Evolutionary conservation across 2,329 filamentous ascomycete species (phyloP).

Genomic region (Cadophora malorum): DNA sequence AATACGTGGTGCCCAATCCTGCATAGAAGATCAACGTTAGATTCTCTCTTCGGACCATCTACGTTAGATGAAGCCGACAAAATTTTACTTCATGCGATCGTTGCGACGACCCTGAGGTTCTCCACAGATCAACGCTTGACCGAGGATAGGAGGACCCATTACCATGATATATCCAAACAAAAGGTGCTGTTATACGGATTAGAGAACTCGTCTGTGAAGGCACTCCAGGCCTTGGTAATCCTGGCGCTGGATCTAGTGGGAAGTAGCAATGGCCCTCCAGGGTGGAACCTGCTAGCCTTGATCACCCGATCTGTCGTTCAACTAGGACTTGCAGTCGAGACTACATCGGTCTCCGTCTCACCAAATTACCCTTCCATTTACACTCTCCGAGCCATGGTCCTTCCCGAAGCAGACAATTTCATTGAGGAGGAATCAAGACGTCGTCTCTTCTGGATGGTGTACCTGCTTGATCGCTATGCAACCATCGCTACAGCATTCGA

Average conservation of each 20-base stretch:
- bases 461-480: slow-evolving; percentile 86
- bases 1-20: slow-evolving; percentile 89
- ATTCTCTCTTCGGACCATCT: slow-evolving; percentile 79
- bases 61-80: slow-evolving; percentile 81
- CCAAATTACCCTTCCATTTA: slow-evolving; percentile 87
- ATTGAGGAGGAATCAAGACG: slow-evolving; percentile 88
- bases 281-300: slow-evolving; percentile 89
- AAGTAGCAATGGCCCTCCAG: slow-evolving; percentile 86
- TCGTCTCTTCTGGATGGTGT: slow-evolving; percentile 93
- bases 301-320: slow-evolving; percentile 91
- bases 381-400: slow-evolving; percentile 82
- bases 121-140: slow-evolving; percentile 79
- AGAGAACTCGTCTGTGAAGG: slow-evolving; percentile 88
- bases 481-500: slow-evolving; percentile 92
- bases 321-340: slow-evolving; percentile 83
- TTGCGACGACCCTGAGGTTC: slow-evolving; percentile 85
- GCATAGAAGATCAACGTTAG: slow-evolving; percentile 82
- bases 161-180: slow-evolving; percentile 82
- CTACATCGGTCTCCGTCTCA: slow-evolving; percentile 77
- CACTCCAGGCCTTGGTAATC: slow-evolving; percentile 86
- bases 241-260: slow-evolving; percentile 85
- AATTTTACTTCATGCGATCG: slow-evolving; percentile 85
- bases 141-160: slow-evolving; percentile 73
- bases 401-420: slow-evolving; percentile 83
- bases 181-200: slow-evolving; percentile 86